A percentile compares a stretch with the other conserved stretches of the same genome.
phyloP scores from a whole-genome alignment of 148 eudicot genomes.

The Fallopia convolvulus region DNA sequence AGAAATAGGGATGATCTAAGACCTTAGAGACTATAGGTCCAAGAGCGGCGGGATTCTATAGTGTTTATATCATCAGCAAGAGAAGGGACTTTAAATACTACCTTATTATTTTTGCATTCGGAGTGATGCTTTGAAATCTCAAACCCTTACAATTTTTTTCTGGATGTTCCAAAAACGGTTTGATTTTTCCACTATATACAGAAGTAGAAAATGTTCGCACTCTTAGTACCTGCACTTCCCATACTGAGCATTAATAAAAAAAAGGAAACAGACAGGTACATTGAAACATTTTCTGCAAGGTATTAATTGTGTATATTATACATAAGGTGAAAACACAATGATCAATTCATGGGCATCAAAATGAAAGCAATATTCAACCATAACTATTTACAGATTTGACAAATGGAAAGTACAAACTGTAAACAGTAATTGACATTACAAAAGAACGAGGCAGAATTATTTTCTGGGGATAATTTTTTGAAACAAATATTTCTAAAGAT shows the following conservation, averaged over 20 bases:
- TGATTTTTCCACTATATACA: conserved; percentile 4
- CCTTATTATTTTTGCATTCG: background rate
- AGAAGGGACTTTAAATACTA: background rate
- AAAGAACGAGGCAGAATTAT: background rate
- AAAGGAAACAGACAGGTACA: background rate
- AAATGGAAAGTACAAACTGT: background rate
- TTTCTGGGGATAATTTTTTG: background rate
- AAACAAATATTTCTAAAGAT: background rate
- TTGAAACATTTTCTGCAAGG: background rate
- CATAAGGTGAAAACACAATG: background rate
- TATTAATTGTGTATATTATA: background rate
- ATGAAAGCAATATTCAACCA: background rate
- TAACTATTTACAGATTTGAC: background rate
- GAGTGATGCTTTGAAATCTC: background rate
- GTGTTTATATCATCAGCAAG: background rate
- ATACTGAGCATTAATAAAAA: background rate
- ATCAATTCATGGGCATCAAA: background rate
- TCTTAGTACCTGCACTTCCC: conserved; percentile 9
- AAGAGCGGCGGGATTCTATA: background rate
- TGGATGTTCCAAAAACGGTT: background rate
- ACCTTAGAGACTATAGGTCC: background rate
- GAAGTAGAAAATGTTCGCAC: background rate
- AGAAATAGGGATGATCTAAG: conserved; percentile 3
- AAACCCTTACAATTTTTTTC: background rate
- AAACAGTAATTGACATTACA: background rate